phyloP scores from a whole-genome alignment of 495 filamentous ascomycete species.

The Trichoderma orchidacearum region DNA sequence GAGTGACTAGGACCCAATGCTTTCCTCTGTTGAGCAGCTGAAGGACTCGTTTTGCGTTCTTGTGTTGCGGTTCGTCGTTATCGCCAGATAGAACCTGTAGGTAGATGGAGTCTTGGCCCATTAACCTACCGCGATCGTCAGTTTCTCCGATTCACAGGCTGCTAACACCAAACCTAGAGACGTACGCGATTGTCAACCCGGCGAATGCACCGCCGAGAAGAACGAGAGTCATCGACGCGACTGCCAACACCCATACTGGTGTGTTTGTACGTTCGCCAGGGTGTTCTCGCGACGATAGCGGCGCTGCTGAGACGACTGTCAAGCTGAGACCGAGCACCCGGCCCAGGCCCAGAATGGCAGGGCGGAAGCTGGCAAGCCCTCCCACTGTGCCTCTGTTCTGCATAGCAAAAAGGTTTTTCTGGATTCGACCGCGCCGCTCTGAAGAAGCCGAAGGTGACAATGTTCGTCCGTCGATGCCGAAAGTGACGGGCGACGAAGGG shows the following conservation, averaged over 20 bases:
- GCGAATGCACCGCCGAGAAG: slow-evolving; percentile 89
- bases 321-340: slow-evolving; percentile 19
- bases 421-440: not conserved
- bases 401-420: not conserved
- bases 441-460: not conserved
- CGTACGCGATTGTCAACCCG: slow-evolving; percentile 80
- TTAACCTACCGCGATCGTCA: slow-evolving; percentile 26
- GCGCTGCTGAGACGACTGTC: slow-evolving; percentile 19
- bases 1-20: slow-evolving; percentile 96
- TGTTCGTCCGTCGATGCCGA: not conserved
- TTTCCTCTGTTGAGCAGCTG: slow-evolving; percentile 76
- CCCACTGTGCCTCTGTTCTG: not conserved
- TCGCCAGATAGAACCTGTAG: slow-evolving; percentile 89
- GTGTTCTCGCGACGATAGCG: slow-evolving; percentile 5
- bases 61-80: slow-evolving; percentile 54
- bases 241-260: slow-evolving; percentile 29
- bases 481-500: too few relatives aligned
- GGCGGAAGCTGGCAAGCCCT: slow-evolving; percentile 2
- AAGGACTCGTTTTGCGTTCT: slow-evolving; percentile 70
- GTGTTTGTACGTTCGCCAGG: slow-evolving; percentile 14
- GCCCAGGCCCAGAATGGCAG: slow-evolving; percentile 5
- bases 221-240: slow-evolving; percentile 45
- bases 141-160: not conserved
- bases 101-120: slow-evolving; percentile 92
- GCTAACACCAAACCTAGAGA: not conserved